Evolutionary conservation across 2,329 filamentous ascomycete species (phyloP).

Genomic region (Cyanodermella asteris): DNA sequence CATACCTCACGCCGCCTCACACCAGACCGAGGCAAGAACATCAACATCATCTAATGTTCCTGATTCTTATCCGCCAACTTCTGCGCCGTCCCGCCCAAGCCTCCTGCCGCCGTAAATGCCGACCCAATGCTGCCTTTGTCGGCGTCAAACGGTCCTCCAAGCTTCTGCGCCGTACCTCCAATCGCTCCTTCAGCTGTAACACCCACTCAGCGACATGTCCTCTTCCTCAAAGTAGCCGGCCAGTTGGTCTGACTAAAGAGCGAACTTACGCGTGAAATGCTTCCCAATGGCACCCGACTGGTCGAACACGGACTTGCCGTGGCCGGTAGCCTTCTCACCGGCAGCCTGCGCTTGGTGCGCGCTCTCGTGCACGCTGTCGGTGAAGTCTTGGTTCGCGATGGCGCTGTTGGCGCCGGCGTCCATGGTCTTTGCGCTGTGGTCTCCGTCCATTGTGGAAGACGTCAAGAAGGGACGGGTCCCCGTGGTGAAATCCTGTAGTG

Average conservation of each 20-base stretch:
- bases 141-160: constrained; percentile 17
- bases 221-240: no score
- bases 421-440: constrained; percentile 7
- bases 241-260: constrained; percentile 1
- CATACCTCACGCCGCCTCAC: no score
- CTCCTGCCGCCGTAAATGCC: constrained; percentile 16
- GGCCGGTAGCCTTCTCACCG: constrained; percentile 7
- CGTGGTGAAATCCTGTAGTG: no score
- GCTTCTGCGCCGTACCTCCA: constrained; percentile 15
- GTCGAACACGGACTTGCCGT: constrained; percentile 10
- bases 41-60: no score
- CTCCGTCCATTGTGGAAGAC: constrained; percentile 7
- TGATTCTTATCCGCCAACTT: constrained; percentile 12
- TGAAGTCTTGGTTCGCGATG: constrained; percentile 6
- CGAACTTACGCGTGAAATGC: constrained; percentile 12
- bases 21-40: no score
- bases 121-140: constrained; percentile 17
- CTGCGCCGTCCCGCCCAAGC: constrained; percentile 15
- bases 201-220: constrained; percentile 2
- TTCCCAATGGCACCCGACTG: constrained; percentile 15
- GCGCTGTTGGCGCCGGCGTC: constrained; percentile 8
- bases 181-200: constrained; percentile 13
- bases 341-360: constrained; percentile 7
- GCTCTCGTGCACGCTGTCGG: constrained; percentile 7
- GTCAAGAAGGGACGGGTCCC: no score